phyloP scores from a whole-genome alignment of 208 protist genomes.

The Acanthamoeba culbertsoni region DNA sequence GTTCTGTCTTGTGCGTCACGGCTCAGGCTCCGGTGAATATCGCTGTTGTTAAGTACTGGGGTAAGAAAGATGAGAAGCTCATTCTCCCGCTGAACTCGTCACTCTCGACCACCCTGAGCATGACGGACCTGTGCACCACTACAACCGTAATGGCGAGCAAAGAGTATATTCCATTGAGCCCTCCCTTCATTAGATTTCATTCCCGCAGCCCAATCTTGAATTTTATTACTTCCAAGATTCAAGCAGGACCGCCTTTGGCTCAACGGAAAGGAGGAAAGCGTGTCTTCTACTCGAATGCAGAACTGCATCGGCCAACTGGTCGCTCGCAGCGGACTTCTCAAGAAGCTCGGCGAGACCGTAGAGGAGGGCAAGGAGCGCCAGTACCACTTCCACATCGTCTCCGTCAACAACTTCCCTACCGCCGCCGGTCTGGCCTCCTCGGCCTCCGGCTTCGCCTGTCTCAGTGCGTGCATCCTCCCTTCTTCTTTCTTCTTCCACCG shows the following conservation, averaged over 20 bases:
- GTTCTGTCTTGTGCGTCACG: conserved; percentile 75
- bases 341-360: conserved; percentile 55
- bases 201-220: neutral
- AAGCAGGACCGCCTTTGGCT: conserved; percentile 57
- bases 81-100: conserved; percentile 96
- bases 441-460: conserved; percentile 95
- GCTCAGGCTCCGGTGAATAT: conserved; percentile 98
- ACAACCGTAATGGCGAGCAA: conserved; percentile 89
- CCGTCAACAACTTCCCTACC: conserved; percentile 98
- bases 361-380: conserved; percentile 43
- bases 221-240: neutral
- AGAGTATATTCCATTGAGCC: neutral
- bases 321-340: conserved; percentile 21
- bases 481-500: neutral
- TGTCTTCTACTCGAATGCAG: conserved; percentile 1
- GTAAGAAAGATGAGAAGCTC: conserved; percentile 94
- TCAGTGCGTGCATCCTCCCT: conserved; percentile 71
- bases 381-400: conserved; percentile 91
- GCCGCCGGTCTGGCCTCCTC: conserved; percentile 98
- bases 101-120: conserved; percentile 95
- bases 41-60: conserved; percentile 99
- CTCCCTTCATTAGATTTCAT: neutral
- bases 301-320: conserved; percentile 50
- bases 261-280: conserved; percentile 54
- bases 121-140: conserved; percentile 91